Evolutionary conservation across 2,329 filamentous ascomycete species (phyloP).

Genomic region (Cryoendolithus antarcticus): DNA sequence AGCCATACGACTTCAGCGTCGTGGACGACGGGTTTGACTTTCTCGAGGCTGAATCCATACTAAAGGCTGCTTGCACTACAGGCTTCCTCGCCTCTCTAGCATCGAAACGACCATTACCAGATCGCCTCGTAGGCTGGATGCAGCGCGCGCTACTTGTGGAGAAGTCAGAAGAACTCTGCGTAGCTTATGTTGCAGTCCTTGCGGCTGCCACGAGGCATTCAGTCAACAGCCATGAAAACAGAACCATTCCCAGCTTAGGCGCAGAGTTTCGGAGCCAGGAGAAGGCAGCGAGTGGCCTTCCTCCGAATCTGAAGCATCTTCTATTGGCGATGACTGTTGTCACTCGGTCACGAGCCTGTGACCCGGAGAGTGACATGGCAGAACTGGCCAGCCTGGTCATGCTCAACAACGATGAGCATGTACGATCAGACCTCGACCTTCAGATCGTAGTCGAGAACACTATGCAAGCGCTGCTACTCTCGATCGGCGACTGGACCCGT

Average conservation of each 20-base stretch:
- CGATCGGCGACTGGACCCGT: neutral
- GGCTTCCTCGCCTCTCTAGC: slow-evolving; percentile 31
- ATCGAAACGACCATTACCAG: slow-evolving; percentile 24
- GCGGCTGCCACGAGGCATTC: neutral
- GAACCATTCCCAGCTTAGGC: too few relatives aligned
- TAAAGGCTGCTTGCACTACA: slow-evolving; percentile 30
- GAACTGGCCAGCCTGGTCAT: slow-evolving; percentile 14
- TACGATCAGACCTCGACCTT: slow-evolving; percentile 9
- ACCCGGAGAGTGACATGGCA: too few relatives aligned
- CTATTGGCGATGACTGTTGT: too few relatives aligned
- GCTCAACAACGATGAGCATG: slow-evolving; percentile 16
- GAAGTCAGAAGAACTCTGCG: slow-evolving; percentile 23
- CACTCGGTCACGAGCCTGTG: too few relatives aligned
- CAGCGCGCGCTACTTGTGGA: slow-evolving; percentile 23
- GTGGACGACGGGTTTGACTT: neutral
- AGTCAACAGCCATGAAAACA: too few relatives aligned
- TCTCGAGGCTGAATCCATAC: slow-evolving; percentile 19
- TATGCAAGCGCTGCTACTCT: slow-evolving; percentile 11
- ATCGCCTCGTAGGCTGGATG: slow-evolving; percentile 31
- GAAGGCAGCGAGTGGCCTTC: too few relatives aligned
- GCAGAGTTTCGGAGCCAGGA: too few relatives aligned
- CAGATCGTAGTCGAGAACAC: slow-evolving; percentile 11
- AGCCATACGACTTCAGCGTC: neutral
- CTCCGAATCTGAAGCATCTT: too few relatives aligned
- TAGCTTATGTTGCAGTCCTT: slow-evolving; percentile 22